Base-by-base conservation (phyloP, 805 yeast species). In the Schwanniomyces vanrijiae region DNA sequence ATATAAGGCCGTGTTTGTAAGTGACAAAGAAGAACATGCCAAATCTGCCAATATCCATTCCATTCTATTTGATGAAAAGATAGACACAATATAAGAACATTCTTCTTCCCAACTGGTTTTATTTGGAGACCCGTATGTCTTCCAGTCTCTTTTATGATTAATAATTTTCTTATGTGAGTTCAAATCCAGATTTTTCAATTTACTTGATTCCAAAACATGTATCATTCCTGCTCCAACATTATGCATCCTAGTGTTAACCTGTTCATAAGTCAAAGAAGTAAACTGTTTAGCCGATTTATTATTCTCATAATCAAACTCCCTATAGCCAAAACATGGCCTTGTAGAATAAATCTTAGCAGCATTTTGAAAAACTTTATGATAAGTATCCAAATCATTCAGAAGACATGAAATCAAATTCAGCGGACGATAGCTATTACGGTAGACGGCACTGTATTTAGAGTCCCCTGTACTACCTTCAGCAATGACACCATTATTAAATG, bases 171-270 rank as follows among this genome's bases (percentile, higher is more conserved):
- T 28, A 41, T 55, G 62, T 19, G 55, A 47, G 2, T 46, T 58
- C 37, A 51, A 47, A 8, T 34, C 21, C 3, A 16, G 11, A 10
- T 40, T 35, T 18, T 55, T 47, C 50, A 41, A 67, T n/a, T 63
- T 65, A 47, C 64, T 67, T 46, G 55, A 52, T 20, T 53, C 45
- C 43, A 58, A 64, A 39, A 52, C 25, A 42, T 54, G 54, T 21
- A 74, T 49, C 37, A 75, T 52, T 8, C 80, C 80, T 2, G 78
- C 60, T 5, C 77, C 77, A 24, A 76, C 52, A 33, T 58, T 45
- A 42, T 59, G 55, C 45, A 65, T 66, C 45, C 68, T 56, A n/a
- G 48, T 43, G 34, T 68, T 60, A 11, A 72, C 66, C 26, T 66
- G 61, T 14, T 50, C 47, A 43, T 61, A 75, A 1, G 62, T 58